Base-by-base conservation (phyloP, 441 rosid genomes). In the Populus hybrid region DNA sequence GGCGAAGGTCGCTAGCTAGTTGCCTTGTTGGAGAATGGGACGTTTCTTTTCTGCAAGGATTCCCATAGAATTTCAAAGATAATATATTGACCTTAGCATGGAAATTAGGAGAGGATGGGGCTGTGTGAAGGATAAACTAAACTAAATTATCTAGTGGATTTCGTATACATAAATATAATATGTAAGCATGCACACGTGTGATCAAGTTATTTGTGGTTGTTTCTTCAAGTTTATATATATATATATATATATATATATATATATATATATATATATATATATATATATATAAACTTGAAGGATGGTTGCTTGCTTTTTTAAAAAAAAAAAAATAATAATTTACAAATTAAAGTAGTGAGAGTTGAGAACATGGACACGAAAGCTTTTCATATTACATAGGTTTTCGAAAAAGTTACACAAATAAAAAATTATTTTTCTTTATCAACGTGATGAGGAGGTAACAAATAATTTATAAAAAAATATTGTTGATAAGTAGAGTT, bases 61-160 rank as follows among this genome's bases (percentile, higher is more conserved):
- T 69, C 38, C 35, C 66, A 74, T 69, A 21, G 74, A 74, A 35
- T 74, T 81, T 70, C 38, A 16, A 40, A 63, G 29, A 26, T 68
- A 50, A 77, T 29, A 56, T 65, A 18, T 74, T 74, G 72, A 74
- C 75, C 64, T 81, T 74, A 50, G 29, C 81, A 26, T 81, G 68
- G 83, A 76, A 77, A 77, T 65, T 74, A 70, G 69, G 31, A 72
- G 20, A 23, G 3, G 64, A 53, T 31, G 8, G 24, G 31, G 36
- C 40, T 56, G 56, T 1, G 36, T 68, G 20, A 21, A 66, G 20
- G 77, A 76, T 80, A 59, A 73, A 16, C 14, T 76, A 38, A 56
- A 56, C 42, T 66, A 77, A 33, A 59, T 63, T 56, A 38, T 68
- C 29, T 9, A 73, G 64, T 61, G 42, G 71, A 1, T 18, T 10